Conservation (phyloP, 1,139 yeast genomes). For the Eremothecium gossypii region DNA sequence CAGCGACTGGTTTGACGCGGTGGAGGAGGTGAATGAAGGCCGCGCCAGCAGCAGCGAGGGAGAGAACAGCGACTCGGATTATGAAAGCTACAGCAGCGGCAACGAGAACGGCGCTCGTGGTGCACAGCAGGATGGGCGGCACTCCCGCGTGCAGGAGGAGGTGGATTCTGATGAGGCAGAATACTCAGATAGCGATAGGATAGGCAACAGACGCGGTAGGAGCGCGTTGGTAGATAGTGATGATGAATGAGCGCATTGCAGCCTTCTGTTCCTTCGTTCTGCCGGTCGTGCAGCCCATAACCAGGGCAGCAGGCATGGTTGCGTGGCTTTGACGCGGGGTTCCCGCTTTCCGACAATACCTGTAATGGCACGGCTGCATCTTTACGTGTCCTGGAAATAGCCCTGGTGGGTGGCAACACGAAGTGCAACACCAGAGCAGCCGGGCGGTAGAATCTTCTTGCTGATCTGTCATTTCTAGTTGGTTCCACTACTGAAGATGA, state of each 20-base stretch:
- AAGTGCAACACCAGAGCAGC: too few relatives aligned
- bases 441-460: too few relatives aligned
- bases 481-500: slow-evolving; percentile 1
- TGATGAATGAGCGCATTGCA: slow-evolving; percentile 16
- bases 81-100: slow-evolving; percentile 15
- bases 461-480: background rate
- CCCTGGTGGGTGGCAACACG: too few relatives aligned
- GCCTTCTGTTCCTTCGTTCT: too few relatives aligned
- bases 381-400: too few relatives aligned
- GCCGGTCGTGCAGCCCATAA: too few relatives aligned
- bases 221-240: slow-evolving; percentile 27
- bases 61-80: slow-evolving; percentile 27
- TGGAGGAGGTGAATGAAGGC: slow-evolving; percentile 87
- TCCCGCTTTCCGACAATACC: too few relatives aligned
- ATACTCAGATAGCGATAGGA: slow-evolving; percentile 23
- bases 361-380: too few relatives aligned
- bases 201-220: slow-evolving; percentile 23
- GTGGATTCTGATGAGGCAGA: slow-evolving; percentile 19
- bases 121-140: background rate
- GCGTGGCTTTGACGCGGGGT: too few relatives aligned
- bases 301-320: too few relatives aligned
- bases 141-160: slow-evolving; percentile 4
- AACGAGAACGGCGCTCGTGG: background rate
- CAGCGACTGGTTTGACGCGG: slow-evolving; percentile 98
- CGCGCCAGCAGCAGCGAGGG: slow-evolving; percentile 33